These are phyloP conservation scores for Royoungia palumana DNA, from an alignment of 768 basidiomycete species.

Conservation along the genomic window DNA sequence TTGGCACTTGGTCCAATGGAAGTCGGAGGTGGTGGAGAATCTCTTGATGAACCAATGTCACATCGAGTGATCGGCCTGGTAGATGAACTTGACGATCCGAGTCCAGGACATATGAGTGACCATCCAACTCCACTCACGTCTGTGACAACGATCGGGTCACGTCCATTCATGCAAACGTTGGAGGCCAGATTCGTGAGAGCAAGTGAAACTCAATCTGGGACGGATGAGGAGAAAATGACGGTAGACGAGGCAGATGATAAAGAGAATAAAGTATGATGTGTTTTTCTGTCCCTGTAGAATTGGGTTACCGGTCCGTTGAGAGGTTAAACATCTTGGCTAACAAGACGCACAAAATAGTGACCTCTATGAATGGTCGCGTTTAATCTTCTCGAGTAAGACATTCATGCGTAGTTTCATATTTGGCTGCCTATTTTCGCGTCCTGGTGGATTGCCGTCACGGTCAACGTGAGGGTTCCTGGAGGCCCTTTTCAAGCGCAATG, in stretches of 20 bases:
- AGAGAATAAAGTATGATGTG: slow-evolving; percentile 48
- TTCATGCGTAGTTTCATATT: slow-evolving; percentile 88
- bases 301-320: slow-evolving; percentile 3
- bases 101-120: slow-evolving; percentile 81
- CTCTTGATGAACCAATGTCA: slow-evolving; percentile 34
- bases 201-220: slow-evolving; percentile 29
- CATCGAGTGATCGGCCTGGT: slow-evolving; percentile 69
- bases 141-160: slow-evolving; percentile 48
- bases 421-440: slow-evolving; percentile 46
- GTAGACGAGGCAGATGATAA: slow-evolving; percentile 46
- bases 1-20: slow-evolving; percentile 46
- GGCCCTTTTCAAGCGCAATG: slow-evolving; percentile 30
- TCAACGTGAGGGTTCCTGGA: slow-evolving; percentile 12
- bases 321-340: background rate
- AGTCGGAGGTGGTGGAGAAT: slow-evolving; percentile 32
- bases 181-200: slow-evolving; percentile 63
- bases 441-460: slow-evolving; percentile 27
- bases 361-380: slow-evolving; percentile 48
- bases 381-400: slow-evolving; percentile 82
- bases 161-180: slow-evolving; percentile 54
- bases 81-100: slow-evolving; percentile 82
- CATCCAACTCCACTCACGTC: slow-evolving; percentile 68
- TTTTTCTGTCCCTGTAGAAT: background rate
- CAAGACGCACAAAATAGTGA: slow-evolving; percentile 2
- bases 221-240: slow-evolving; percentile 36